phyloP scores from a whole-genome alignment of 2,329 filamentous ascomycete genomes.

The Raffaelea arxii region DNA sequence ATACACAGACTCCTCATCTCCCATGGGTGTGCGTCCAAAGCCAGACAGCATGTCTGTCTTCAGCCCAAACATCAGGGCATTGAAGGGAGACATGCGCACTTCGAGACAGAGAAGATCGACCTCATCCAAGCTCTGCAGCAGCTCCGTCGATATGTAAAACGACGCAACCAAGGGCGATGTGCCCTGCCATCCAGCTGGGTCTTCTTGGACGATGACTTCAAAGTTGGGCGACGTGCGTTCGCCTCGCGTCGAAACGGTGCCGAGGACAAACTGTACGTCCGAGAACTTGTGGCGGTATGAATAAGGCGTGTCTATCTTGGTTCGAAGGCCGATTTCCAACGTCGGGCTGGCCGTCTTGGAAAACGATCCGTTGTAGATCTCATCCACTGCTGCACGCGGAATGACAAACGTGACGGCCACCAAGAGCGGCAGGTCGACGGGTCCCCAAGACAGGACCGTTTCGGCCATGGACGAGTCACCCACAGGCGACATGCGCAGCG shows the following conservation, averaged over 20 bases:
- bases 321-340: conserved; percentile 1
- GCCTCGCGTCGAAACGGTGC: conserved; percentile 20
- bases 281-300: conserved; percentile 26
- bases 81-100: conserved; percentile 18
- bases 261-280: conserved; percentile 32
- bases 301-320: neutral
- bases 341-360: neutral
- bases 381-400: conserved; percentile 18
- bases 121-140: conserved; percentile 23
- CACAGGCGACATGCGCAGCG: too few relatives aligned
- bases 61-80: neutral
- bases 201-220: conserved; percentile 22
- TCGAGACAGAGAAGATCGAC: conserved; percentile 22
- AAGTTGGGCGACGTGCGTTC: conserved; percentile 20
- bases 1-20: conserved; percentile 21
- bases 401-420: conserved; percentile 28
- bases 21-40: conserved; percentile 17
- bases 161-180: conserved; percentile 28
- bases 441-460: too few relatives aligned
- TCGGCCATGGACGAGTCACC: too few relatives aligned
- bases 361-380: conserved; percentile 14
- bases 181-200: conserved; percentile 26
- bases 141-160: conserved; percentile 27
- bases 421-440: conserved; percentile 22
- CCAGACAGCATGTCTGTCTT: conserved; percentile 13